Evolutionary conservation across 495 filamentous ascomycete species (phyloP).

Genomic region (Lepidopterella palustris): DNA sequence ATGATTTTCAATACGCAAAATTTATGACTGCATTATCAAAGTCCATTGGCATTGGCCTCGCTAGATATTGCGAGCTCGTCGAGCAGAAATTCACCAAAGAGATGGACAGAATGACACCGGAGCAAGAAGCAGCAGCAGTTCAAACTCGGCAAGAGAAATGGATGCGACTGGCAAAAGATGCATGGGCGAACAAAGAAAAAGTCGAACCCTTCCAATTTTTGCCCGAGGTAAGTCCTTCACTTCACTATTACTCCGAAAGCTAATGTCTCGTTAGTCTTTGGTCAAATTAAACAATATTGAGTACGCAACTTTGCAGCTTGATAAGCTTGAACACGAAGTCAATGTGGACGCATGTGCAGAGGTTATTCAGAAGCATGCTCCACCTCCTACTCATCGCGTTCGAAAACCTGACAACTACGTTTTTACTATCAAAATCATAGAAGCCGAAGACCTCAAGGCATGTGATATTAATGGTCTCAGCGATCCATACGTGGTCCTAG

Average conservation of each 20-base stretch:
- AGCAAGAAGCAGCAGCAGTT: constrained; percentile 69
- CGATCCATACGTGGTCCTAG: constrained; percentile 95
- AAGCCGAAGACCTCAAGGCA: constrained; percentile 96
- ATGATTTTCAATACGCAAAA: constrained; percentile 86
- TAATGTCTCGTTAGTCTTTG: constrained; percentile 58
- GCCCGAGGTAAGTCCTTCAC: constrained; percentile 63
- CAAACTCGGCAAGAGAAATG: constrained; percentile 87
- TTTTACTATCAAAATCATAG: constrained; percentile 98
- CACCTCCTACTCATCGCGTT: constrained; percentile 47
- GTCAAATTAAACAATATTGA: constrained; percentile 98
- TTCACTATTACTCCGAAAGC: constrained; percentile 6
- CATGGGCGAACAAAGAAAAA: constrained; percentile 89
- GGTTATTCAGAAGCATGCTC: constrained; percentile 60
- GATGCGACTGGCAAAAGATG: constrained; percentile 86
- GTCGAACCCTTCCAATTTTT: constrained; percentile 98
- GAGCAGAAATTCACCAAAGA: constrained; percentile 83
- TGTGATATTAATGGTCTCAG: constrained; percentile 92
- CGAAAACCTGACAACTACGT: constrained; percentile 73
- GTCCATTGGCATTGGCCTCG: constrained; percentile 73
- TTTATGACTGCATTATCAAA: constrained; percentile 97
- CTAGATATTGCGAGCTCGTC: constrained; percentile 84
- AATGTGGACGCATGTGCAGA: constrained; percentile 92
- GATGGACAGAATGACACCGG: constrained; percentile 83
- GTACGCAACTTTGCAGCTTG: constrained; percentile 81
- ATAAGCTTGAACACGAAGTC: constrained; percentile 80